Evolutionary conservation across 2,329 filamentous ascomycete species (phyloP).

Genomic region (Knufia fluminis): DNA sequence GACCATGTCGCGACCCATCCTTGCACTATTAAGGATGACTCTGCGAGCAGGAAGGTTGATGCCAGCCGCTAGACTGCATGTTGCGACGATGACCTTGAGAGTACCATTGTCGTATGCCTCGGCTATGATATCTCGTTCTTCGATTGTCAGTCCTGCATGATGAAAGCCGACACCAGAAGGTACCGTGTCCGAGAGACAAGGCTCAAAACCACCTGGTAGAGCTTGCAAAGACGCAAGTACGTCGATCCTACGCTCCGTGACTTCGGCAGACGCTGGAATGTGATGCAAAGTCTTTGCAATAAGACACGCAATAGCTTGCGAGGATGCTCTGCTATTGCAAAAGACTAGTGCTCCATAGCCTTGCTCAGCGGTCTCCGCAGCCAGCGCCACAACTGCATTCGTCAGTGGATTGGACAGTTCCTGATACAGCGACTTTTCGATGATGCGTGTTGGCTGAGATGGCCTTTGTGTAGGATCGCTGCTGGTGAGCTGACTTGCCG

Average conservation of each 20-base stretch:
- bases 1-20: conserved; percentile 68
- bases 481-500: conserved; percentile 43
- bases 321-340: conserved; percentile 58
- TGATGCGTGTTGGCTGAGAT: conserved; percentile 30
- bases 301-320: conserved; percentile 58
- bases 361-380: conserved; percentile 57
- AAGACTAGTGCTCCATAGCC: conserved; percentile 67
- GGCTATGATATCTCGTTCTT: conserved; percentile 65
- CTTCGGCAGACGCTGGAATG: conserved; percentile 35
- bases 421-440: conserved; percentile 49
- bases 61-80: conserved; percentile 72
- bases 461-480: conserved; percentile 26
- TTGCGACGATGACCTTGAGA: conserved; percentile 64
- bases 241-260: conserved; percentile 53
- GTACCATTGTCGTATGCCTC: conserved; percentile 60
- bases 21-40: conserved; percentile 65
- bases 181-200: conserved; percentile 55
- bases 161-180: conserved; percentile 64
- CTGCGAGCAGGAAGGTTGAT: conserved; percentile 65
- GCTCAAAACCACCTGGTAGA: conserved; percentile 57
- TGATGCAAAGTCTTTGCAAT: conserved; percentile 59
- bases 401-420: conserved; percentile 56
- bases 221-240: conserved; percentile 58
- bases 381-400: conserved; percentile 62
- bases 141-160: conserved; percentile 55